Evolutionary conservation across 78 protist genomes (phyloP), one percentile per base, ranked within the genome.

Genomic region (Neovahlkampfia damariscottae): DNA sequence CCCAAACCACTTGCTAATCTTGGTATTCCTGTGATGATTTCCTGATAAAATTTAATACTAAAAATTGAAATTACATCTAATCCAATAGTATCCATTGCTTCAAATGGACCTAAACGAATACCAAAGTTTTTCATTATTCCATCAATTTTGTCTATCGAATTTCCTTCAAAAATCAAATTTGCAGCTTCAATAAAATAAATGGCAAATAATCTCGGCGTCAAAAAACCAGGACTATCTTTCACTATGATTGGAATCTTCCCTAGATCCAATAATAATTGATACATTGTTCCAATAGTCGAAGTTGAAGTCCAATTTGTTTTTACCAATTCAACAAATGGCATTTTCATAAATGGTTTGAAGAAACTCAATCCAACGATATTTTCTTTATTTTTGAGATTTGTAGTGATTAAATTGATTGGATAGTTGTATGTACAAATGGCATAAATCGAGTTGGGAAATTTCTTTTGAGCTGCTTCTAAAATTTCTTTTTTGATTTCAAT

Each of bases 191-290:
- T 77, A 37, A 81, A 40, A 59, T 40, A 29, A 5, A 89, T 87
- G 5, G 77, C 88, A 32, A 89, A 85, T 50, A 70, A 34, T 30
- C 94, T 83, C 59, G 69, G 84, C 39, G 72, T 76, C 82, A 80
- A 82, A 78, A 90, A 90, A 28, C 93, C 93, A 0, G 94, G 91
- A 40, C 72, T 91, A 67, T 90, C 94, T 71, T 70, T 68, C 73
- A 78, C 85, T 30, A 82, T 81, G 78, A 90, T 87, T 34, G 82
- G 84, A 2, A 84, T 84, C 87, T 90, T 90, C 70, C 89, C 89
- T 76, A 82, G 84, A 66, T 39, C 34, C 58, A 82, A 40, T 62
- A 85, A 86, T 8, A 85, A 70, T 19, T 6, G 5, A 41, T 80
- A 81, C 10, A 88, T 86, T 28, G 74, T 39, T 34, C 88, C 88